Evolutionary conservation across 1,284 basidiomycete genomes (phyloP).

Genomic region (Porphyrellus sp.): DNA sequence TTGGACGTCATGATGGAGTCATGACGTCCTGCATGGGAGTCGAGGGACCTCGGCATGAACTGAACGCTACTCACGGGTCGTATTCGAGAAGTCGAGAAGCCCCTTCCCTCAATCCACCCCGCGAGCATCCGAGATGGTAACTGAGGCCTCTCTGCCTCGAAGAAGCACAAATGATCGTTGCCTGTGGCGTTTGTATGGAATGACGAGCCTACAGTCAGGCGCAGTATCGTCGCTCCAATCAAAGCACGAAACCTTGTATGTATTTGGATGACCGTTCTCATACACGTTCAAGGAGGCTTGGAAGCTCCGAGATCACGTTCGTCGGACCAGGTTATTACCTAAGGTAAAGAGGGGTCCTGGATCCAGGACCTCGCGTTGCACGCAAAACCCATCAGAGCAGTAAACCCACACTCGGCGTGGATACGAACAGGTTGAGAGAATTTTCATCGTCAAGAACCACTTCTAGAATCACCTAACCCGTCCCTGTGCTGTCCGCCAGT

Average conservation of each 20-base stretch:
- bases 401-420: constrained; percentile 17
- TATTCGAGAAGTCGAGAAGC: neutral
- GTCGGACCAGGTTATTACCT: constrained; percentile 6
- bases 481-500: neutral
- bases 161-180: constrained; percentile 11
- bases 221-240: constrained; percentile 9
- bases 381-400: constrained; percentile 14
- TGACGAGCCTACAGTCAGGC: constrained; percentile 3
- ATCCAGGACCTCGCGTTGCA: neutral
- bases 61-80: neutral
- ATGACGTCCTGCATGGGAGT: neutral
- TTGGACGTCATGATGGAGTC: neutral
- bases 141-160: constrained; percentile 10
- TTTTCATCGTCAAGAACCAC: constrained; percentile 10
- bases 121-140: constrained; percentile 2
- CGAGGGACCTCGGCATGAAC: neutral
- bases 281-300: constrained; percentile 6
- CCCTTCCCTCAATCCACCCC: too few relatives aligned
- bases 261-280: constrained; percentile 21
- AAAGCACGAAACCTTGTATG: constrained; percentile 8
- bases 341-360: neutral
- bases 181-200: constrained; percentile 21
- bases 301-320: constrained; percentile 2
- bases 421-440: neutral
- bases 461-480: constrained; percentile 7